Base-by-base conservation (phyloP, 2,329 filamentous ascomycete genomes). In the Trichoderma sp. region DNA sequence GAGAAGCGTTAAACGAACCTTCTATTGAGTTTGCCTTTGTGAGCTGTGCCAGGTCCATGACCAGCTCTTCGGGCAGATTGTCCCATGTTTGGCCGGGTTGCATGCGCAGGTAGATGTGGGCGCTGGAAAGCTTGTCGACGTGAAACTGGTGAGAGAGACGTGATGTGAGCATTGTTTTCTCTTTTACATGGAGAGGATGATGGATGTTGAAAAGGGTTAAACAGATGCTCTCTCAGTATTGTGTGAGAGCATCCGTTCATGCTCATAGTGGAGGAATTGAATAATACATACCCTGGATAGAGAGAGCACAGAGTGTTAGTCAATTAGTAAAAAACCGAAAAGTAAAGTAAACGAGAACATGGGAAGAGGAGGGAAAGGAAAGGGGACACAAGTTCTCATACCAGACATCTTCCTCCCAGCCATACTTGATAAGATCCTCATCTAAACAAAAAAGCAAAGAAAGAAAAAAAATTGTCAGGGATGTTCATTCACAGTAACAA, bases 21-120 rank as follows among this genome's bases (percentile, higher is more conserved):
- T 99, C 96, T 77, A 99, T 99, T 71, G 94, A 98, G 84, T 99
- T 99, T 74, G 96, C 96, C 84, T 99, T 99, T 71, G 96, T 99
- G 77, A 99, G 86, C 82, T 99, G 96, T n/a, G 93, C 96, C 77
- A 96, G 94, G 82, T 99, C 96, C 75, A 87, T 88, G 72, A 99
- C 80, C 32, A 99, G 86, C 4, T 89, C 88, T 73, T 89, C 79
- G 0, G 93, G 90, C 72, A 99, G 93, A 57, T 86, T 82, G 65
- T 98, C 94, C 96, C 96, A 99, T 53, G 88, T 86, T 75, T 96
- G 90, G 71, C 90, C 92, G 57, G 95, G 91, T 17, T 85, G 86
- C 76, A 98, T 87, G 39, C 96, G 92, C 39, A 99, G 89, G 83
- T 99, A 99, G 77, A 99, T 94, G 83, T 99, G 96, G 2, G 96